These are phyloP conservation scores for Pisolithus microcarpus DNA, from an alignment of 768 basidiomycete species.

Conservation along the genomic window DNA sequence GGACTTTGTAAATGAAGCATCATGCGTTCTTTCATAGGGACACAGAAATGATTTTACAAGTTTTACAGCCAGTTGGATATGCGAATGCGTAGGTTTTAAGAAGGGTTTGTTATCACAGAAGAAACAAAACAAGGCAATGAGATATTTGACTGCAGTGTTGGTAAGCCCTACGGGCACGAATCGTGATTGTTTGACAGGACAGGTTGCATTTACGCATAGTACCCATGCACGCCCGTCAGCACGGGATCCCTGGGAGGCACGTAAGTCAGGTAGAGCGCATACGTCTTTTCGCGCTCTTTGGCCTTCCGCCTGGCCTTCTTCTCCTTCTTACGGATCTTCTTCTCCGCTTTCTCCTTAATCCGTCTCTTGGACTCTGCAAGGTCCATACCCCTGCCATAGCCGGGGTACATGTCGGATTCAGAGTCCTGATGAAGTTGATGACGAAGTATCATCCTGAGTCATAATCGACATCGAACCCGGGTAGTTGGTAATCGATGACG, in stretches of 20 bases:
- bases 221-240: slow-evolving; percentile 19
- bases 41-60: slow-evolving; percentile 10
- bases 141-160: neutral
- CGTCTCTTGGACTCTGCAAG: slow-evolving; percentile 45
- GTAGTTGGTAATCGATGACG: slow-evolving; percentile 45
- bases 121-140: neutral
- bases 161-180: neutral
- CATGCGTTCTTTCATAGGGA: slow-evolving; percentile 5
- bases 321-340: slow-evolving; percentile 54
- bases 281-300: slow-evolving; percentile 55
- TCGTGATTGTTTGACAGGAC: too few relatives aligned
- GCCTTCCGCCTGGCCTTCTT: slow-evolving; percentile 55
- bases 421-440: slow-evolving; percentile 38
- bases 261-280: slow-evolving; percentile 56
- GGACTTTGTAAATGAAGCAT: neutral
- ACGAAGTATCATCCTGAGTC: slow-evolving; percentile 34
- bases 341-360: slow-evolving; percentile 52
- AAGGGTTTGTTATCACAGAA: too few relatives aligned
- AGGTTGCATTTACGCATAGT: slow-evolving; percentile 15
- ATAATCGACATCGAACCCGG: slow-evolving; percentile 38
- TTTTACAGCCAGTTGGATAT: slow-evolving; percentile 4
- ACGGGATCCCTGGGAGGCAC: slow-evolving; percentile 30
- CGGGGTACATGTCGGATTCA: slow-evolving; percentile 34
- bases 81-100: neutral
- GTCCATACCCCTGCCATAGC: slow-evolving; percentile 42